A percentile compares a stretch with the other conserved stretches of the same genome.
Evolutionary conservation across 805 yeast genomes (phyloP).

Genomic region (Candida tallmaniae): DNA sequence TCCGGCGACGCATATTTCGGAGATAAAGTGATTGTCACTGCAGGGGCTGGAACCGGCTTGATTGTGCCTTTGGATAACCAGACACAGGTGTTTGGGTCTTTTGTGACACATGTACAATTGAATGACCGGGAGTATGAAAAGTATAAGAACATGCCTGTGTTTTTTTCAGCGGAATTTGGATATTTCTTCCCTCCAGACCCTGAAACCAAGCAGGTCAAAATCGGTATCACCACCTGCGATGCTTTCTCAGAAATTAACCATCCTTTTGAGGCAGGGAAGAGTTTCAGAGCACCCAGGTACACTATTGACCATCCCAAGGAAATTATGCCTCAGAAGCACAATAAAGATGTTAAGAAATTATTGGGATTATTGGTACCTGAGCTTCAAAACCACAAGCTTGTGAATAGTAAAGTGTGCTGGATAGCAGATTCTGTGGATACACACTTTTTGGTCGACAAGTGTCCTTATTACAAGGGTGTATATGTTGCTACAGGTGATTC

Average conservation of each 20-base stretch:
- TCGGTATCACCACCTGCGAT: slow-evolving; percentile 17
- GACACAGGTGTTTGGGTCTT: slow-evolving; percentile 33
- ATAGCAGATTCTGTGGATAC: slow-evolving; percentile 35
- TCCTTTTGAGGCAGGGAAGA: slow-evolving; percentile 13
- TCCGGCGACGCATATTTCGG: slow-evolving; percentile 24
- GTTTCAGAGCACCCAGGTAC: slow-evolving; percentile 11
- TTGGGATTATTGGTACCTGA: slow-evolving; percentile 13
- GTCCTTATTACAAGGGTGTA: slow-evolving; percentile 27
- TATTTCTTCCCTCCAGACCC: slow-evolving; percentile 46
- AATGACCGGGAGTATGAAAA: slow-evolving; percentile 28
- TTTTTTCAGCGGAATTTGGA: slow-evolving; percentile 40
- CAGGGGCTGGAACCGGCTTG: slow-evolving; percentile 36
- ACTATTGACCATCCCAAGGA: slow-evolving; percentile 9
- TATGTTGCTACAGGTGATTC: slow-evolving; percentile 47
- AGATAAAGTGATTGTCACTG: slow-evolving; percentile 26
- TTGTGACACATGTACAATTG: slow-evolving; percentile 34
- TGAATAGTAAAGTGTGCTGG: slow-evolving; percentile 14
- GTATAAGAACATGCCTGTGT: slow-evolving; percentile 37
- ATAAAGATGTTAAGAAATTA: slow-evolving; percentile 9
- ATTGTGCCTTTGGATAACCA: slow-evolving; percentile 24
- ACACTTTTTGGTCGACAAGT: slow-evolving; percentile 36
- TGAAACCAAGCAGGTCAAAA: slow-evolving; percentile 25
- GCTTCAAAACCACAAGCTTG: slow-evolving; percentile 9
- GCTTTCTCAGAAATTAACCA: slow-evolving; percentile 11
- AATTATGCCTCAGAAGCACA: slow-evolving; percentile 11